Percentiles rank a stretch among this genome's conserved stretches.
These are phyloP conservation scores for Obba rivulosa DNA, from an alignment of 768 basidiomycete genomes.

Conservation along the genomic window DNA sequence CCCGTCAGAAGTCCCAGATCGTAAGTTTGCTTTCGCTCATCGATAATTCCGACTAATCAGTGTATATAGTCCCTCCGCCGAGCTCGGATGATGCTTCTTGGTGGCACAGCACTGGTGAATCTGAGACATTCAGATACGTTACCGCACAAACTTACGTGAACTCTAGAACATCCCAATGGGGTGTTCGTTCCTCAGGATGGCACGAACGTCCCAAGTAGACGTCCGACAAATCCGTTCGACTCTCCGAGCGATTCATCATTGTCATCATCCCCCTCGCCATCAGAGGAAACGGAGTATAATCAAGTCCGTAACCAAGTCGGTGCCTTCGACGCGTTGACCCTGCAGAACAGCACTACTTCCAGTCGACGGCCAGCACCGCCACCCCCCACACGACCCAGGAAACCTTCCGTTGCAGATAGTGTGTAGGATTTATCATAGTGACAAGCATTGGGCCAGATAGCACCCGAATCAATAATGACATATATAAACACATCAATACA, in stretches of 20 bases:
- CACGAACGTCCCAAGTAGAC: conserved; percentile 5
- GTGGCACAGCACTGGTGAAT: conserved; percentile 72
- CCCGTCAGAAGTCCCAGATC: conserved; percentile 34
- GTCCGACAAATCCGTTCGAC: conserved; percentile 64
- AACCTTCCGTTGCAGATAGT: conserved; percentile 9
- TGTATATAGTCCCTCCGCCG: conserved; percentile 67
- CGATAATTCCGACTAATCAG: not conserved
- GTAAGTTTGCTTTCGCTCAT: conserved; percentile 28
- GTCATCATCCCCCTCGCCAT: conserved; percentile 75
- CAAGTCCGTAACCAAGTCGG: too few species aligned
- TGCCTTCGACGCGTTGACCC: conserved; percentile 45
- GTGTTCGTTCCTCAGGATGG: conserved; percentile 37
- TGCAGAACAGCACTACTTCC: conserved; percentile 41
- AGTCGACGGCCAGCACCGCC: conserved; percentile 40
- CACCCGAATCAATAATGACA: conserved; percentile 3
- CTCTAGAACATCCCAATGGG: conserved; percentile 54
- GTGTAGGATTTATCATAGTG: not conserved
- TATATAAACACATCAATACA: conserved; percentile 4
- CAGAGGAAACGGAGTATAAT: conserved; percentile 78
- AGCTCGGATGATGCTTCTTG: conserved; percentile 73
- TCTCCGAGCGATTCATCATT: conserved; percentile 58
- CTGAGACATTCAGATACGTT: not conserved
- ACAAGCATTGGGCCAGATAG: not conserved
- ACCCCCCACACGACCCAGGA: conserved; percentile 34
- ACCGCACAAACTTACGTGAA: conserved; percentile 4